These are phyloP conservation scores for Penicillium mononematosum DNA, from an alignment of 495 filamentous ascomycete species.

Conservation along the genomic window DNA sequence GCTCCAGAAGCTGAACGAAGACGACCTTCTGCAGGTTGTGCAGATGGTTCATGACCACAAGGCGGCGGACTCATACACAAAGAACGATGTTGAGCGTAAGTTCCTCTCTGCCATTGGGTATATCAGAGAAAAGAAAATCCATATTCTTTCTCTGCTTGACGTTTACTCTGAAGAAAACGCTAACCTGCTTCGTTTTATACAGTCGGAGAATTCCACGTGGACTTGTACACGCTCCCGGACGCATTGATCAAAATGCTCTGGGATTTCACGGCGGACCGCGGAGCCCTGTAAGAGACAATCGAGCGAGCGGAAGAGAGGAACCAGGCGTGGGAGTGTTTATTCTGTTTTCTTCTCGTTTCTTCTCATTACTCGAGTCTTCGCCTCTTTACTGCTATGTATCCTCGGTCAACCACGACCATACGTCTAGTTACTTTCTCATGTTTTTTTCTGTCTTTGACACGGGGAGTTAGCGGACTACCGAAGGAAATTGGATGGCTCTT, in stretches of 20 bases:
- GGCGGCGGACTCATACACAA: slow-evolving; percentile 84
- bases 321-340: background rate
- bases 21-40: slow-evolving; percentile 90
- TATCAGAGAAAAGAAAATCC: background rate
- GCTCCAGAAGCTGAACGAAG: slow-evolving; percentile 77
- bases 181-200: slow-evolving; percentile 1
- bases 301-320: background rate
- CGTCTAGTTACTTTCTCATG: slow-evolving; percentile 7
- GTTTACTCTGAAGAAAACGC: background rate
- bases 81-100: slow-evolving; percentile 94
- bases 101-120: slow-evolving; percentile 19
- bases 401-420: background rate
- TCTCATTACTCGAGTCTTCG: background rate
- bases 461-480: slow-evolving; percentile 27
- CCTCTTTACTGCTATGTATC: slow-evolving; percentile 8
- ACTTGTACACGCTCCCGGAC: slow-evolving; percentile 93
- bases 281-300: slow-evolving; percentile 31
- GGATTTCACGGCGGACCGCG: slow-evolving; percentile 67
- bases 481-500: slow-evolving; percentile 21
- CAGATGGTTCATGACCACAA: slow-evolving; percentile 99
- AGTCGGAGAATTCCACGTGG: slow-evolving; percentile 97
- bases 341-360: background rate
- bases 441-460: slow-evolving; percentile 12
- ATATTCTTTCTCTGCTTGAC: background rate
- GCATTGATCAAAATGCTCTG: slow-evolving; percentile 79